Evolutionary conservation across 192 early-diverging fungal genomes (phyloP).

Genomic region (Anaeromyces robustus): DNA sequence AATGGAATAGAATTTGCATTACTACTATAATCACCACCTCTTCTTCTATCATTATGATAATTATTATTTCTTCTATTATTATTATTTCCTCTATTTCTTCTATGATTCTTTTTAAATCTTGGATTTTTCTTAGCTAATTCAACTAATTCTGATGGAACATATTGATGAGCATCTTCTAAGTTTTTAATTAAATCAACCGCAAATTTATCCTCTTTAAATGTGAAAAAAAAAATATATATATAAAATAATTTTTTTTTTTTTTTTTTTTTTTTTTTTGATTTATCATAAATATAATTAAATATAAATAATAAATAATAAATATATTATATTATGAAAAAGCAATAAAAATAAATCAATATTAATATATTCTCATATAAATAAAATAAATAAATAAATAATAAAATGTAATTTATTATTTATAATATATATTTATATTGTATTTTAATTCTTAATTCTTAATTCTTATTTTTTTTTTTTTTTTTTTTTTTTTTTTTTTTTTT

Average conservation of each 20-base stretch:
- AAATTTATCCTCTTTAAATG: constrained; percentile 24
- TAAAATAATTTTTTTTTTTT: not conserved
- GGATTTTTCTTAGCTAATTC: constrained; percentile 37
- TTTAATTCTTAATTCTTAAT: too few species aligned
- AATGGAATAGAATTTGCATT: not conserved
- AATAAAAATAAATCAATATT: too few species aligned
- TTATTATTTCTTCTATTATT: constrained; percentile 21
- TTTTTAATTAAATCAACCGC: constrained; percentile 45
- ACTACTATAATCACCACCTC: not conserved
- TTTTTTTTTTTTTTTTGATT: too few species aligned
- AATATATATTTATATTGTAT: too few species aligned
- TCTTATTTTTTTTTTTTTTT: too few species aligned
- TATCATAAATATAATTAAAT: too few species aligned
- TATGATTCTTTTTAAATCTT: constrained; percentile 34
- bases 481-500: too few species aligned
- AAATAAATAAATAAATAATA: too few species aligned
- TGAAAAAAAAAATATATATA: not conserved
- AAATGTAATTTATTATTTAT: too few species aligned
- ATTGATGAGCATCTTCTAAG: constrained; percentile 32
- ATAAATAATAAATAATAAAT: too few species aligned
- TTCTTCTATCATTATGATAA: not conserved
- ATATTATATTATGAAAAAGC: too few species aligned
- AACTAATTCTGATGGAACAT: constrained; percentile 25
- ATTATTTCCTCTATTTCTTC: constrained; percentile 12
- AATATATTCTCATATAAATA: too few species aligned